Evolutionary conservation across 192 early-diverging fungal genomes (phyloP), one percentile per base, ranked within the genome.

Genomic region (Dispira simplex): DNA sequence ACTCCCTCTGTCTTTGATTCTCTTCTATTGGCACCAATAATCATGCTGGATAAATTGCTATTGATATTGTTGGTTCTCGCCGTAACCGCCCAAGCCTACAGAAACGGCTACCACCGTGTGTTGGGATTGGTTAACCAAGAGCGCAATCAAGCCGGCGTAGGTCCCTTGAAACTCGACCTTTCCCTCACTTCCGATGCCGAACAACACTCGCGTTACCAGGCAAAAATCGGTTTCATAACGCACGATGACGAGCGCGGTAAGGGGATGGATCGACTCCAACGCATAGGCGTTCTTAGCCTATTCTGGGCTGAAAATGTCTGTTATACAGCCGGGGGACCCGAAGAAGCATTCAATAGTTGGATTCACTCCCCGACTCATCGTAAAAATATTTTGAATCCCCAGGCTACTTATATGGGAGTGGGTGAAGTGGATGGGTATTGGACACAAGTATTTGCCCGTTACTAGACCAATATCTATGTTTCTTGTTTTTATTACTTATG

Each of bases 401-500:
- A 67, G 18, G 66, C 68, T 9, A 71, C 23, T 13, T 70, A 55
- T 58, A 72, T 79, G 75, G 77, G 77, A 8, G 20, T 76, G 46
- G 67, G 75, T 23, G 64, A 68, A 14, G 67, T 70, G 18, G 63
- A 79, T 25, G 73, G 73, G 8, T 74, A 67, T 59, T 79, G 77
- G 77, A 79, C 77, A 51, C 77, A 79, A 67, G 77, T 76, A 44
- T 77, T 77, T 65, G 75, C 69, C 46, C 71, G 70, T 16, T 47
- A 26, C 8, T 11, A 51, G 21, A 18, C 21, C 28, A 26, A 12
- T 26, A 39, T 25, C 26, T 39, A 39, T 18, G 23, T 39, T 3
- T 14, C 0, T 16, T 68, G n/a, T 68, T 59, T 49, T 63, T 23
- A 49, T 8, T 20, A 8, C 25, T 27, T 44, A 6, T 39, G 32